phyloP scores from a whole-genome alignment of 2,329 filamentous ascomycete species.

The Alternaria novae-zelandiae region DNA sequence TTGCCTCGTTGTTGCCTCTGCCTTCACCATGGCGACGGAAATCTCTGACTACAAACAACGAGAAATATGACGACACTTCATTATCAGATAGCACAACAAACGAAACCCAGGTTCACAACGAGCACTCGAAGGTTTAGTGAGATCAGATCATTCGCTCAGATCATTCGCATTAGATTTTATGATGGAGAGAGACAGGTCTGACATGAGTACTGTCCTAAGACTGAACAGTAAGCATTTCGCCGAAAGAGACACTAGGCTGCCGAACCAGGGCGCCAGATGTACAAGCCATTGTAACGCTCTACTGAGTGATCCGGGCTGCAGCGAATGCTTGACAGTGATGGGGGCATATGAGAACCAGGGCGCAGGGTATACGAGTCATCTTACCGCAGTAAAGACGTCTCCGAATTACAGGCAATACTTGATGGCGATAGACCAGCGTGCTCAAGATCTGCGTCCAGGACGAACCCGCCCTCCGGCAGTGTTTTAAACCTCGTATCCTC shows the following conservation, averaged over 20 bases:
- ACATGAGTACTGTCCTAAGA: not conserved
- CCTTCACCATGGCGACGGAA: not conserved
- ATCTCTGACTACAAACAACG: not conserved
- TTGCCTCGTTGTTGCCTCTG: not conserved
- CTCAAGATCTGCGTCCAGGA: not conserved
- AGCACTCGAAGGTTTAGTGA: accelerated
- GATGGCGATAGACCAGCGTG: not conserved
- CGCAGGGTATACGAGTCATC: not conserved
- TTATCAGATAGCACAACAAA: not conserved
- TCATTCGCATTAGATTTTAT: not conserved
- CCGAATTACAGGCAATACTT: not conserved
- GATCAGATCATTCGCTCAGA: not conserved
- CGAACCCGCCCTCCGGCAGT: not conserved
- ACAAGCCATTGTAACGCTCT: too few relatives aligned
- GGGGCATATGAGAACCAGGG: not conserved
- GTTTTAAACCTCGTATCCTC: not conserved
- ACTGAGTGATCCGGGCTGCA: too few relatives aligned
- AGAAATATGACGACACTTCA: not conserved
- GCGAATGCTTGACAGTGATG: too few relatives aligned
- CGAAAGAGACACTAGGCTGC: too few relatives aligned
- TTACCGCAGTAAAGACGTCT: not conserved
- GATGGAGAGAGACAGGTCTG: not conserved
- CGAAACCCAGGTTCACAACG: not conserved
- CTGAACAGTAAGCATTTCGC: not conserved
- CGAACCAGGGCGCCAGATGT: too few relatives aligned